A percentile compares a stretch with the other conserved stretches of the same genome.
Conservation (phyloP, 805 yeast genomes). For the Metschnikowia shivogae region DNA sequence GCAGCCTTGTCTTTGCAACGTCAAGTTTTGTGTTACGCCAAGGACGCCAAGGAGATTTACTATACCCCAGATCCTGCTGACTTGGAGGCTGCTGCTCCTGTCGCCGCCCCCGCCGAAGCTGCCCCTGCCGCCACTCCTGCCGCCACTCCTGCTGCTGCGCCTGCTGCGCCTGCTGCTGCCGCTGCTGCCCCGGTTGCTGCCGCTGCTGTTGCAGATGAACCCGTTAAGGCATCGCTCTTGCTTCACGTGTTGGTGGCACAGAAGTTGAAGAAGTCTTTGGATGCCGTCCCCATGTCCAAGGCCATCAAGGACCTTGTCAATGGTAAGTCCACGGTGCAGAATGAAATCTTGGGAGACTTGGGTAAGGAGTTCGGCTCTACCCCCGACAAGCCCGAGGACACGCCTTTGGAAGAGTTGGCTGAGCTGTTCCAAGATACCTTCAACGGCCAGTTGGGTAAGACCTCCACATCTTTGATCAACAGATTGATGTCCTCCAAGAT, state of each 20-base stretch:
- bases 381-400: constrained; percentile 98
- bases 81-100: constrained; percentile 23
- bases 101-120: constrained; percentile 30
- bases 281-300: constrained; percentile 80
- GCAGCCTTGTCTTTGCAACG: constrained; percentile 93
- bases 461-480: constrained; percentile 81
- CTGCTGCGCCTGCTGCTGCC: constrained; percentile 63
- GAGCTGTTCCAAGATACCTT: constrained; percentile 91
- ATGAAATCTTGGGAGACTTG: constrained; percentile 96
- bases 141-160: constrained; percentile 51
- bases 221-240: constrained; percentile 77
- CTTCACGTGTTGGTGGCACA: constrained; percentile 91
- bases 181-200: constrained; percentile 69
- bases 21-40: constrained; percentile 92
- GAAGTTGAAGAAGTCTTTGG: constrained; percentile 87
- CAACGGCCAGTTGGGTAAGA: constrained; percentile 88
- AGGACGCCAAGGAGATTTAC: constrained; percentile 94
- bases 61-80: constrained; percentile 82
- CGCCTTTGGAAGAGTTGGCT: constrained; percentile 93
- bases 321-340: constrained; percentile 98
- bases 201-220: constrained; percentile 82
- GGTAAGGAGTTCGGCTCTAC: constrained; percentile 98
- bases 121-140: constrained; percentile 51
- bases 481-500: constrained; percentile 93
- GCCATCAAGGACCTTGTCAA: constrained; percentile 96